Conservation (phyloP, 1,139 yeast genomes). For the Hansenula sp. region DNA sequence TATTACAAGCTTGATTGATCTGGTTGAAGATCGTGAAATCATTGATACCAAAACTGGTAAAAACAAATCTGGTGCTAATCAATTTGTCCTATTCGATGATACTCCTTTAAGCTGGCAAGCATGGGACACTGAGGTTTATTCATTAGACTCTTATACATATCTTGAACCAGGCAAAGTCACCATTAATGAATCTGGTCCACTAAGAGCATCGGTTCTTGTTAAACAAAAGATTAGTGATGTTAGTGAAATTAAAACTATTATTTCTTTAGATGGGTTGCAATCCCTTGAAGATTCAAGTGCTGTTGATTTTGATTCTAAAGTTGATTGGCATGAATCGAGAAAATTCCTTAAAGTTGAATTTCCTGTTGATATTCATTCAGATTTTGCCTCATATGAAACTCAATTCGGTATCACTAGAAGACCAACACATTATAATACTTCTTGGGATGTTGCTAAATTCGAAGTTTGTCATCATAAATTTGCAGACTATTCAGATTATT, state of each 20-base stretch:
- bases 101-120: slow-evolving; percentile 91
- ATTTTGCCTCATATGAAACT: slow-evolving; percentile 83
- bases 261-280: slow-evolving; percentile 61
- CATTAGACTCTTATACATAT: slow-evolving; percentile 64
- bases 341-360: slow-evolving; percentile 92
- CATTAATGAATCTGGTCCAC: slow-evolving; percentile 50
- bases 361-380: slow-evolving; percentile 78
- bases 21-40: slow-evolving; percentile 58
- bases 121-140: slow-evolving; percentile 94
- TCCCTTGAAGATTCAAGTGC: slow-evolving; percentile 28
- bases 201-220: slow-evolving; percentile 61
- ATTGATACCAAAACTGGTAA: slow-evolving; percentile 52
- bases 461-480: slow-evolving; percentile 95
- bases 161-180: slow-evolving; percentile 44
- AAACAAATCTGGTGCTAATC: slow-evolving; percentile 63
- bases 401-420: slow-evolving; percentile 88
- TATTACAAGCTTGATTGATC: slow-evolving; percentile 64
- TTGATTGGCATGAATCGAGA: slow-evolving; percentile 85
- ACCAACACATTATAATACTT: slow-evolving; percentile 90
- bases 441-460: slow-evolving; percentile 96
- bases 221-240: slow-evolving; percentile 51
- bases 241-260: slow-evolving; percentile 62
- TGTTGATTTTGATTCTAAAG: slow-evolving; percentile 59
- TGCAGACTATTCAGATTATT: slow-evolving; percentile 83
- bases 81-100: slow-evolving; percentile 77